Base-by-base conservation (phyloP, 2,329 filamentous ascomycete species). In the Neonectria ditissima region DNA sequence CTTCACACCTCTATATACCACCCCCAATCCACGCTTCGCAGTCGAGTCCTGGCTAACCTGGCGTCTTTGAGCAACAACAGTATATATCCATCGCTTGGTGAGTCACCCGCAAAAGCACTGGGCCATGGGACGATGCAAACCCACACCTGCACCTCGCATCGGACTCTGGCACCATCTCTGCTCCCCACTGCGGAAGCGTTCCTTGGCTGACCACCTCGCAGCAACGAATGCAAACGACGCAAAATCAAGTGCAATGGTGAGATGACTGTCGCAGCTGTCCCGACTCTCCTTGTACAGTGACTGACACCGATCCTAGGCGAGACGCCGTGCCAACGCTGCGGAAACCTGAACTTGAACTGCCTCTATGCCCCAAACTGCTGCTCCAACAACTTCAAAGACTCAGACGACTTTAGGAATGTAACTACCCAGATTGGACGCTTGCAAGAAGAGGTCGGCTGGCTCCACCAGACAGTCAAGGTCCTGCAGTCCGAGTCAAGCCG, bases 331-430 rank as follows among this genome's bases (percentile, higher is more conserved):
- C 85, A 88, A 63, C 83, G 90, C 60, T 92, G 90, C 71, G 87
- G 89, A 70, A 89, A 90, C 69, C 87, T 92, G 76, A 89, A 87
- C 69, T 82, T 91, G 18, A 78, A 85, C 65, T 92, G 89, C 73
- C 80, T 90, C 47, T 92, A 91, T 78, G 84, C 89, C 6, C 85
- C 88, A 14, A 90, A 90, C 73, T 90, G 89, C 76, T 90, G 87
- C 75, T 81, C 87, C 66, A 94, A 88, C 81, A 93, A 88, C 78
- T 94, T 97, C 84, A 96, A 95, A 78, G 94, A 97, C 73, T 94
- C 93, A 50, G 92, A 97, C 10, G 94, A 97, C 77, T 97, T 94
- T 83, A 92, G 89, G 74, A 86, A 89, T 39, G 93, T 97, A 89
- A 87, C 89, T 58, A 83, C 86, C 34, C 91, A 96, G 69, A 88